These are phyloP conservation scores for Saturnispora halmiae DNA, from an alignment of 805 yeast genomes.

Conservation along the genomic window DNA sequence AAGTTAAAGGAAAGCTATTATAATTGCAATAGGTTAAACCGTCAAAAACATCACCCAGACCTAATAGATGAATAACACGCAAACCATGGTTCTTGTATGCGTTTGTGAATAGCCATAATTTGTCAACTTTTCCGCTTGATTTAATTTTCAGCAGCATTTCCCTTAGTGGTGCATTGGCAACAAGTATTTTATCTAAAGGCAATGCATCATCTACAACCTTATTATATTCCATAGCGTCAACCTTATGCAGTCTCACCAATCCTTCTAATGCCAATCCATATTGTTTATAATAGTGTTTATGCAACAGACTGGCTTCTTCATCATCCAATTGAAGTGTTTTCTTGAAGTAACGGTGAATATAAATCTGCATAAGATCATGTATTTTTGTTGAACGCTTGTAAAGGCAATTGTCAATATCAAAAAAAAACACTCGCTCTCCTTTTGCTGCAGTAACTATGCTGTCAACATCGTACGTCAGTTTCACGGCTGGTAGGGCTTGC, in stretches of 20 bases:
- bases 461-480: slow-evolving; percentile 24
- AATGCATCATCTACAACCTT: slow-evolving; percentile 84
- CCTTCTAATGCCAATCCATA: slow-evolving; percentile 95
- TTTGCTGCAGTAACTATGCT: slow-evolving; percentile 20
- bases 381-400: slow-evolving; percentile 67
- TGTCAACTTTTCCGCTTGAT: slow-evolving; percentile 43
- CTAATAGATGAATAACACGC: slow-evolving; percentile 69
- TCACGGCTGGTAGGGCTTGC: slow-evolving; percentile 20
- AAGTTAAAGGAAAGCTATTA: slow-evolving; percentile 53
- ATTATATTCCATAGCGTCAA: slow-evolving; percentile 85
- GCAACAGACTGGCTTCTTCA: slow-evolving; percentile 66
- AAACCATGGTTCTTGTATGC: slow-evolving; percentile 88
- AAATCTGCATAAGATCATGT: slow-evolving; percentile 80
- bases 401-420: slow-evolving; percentile 91
- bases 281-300: slow-evolving; percentile 66
- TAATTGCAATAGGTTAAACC: slow-evolving; percentile 94
- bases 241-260: slow-evolving; percentile 54
- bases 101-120: slow-evolving; percentile 88
- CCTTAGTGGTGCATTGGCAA: slow-evolving; percentile 50
- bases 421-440: slow-evolving; percentile 46
- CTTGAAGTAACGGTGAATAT: slow-evolving; percentile 75
- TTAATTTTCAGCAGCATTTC: slow-evolving; percentile 40
- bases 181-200: slow-evolving; percentile 71
- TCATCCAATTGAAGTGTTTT: slow-evolving; percentile 50
- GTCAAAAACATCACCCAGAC: slow-evolving; percentile 87